Conservation (phyloP, 768 basidiomycete genomes). For the Auriculariales sp. region DNA sequence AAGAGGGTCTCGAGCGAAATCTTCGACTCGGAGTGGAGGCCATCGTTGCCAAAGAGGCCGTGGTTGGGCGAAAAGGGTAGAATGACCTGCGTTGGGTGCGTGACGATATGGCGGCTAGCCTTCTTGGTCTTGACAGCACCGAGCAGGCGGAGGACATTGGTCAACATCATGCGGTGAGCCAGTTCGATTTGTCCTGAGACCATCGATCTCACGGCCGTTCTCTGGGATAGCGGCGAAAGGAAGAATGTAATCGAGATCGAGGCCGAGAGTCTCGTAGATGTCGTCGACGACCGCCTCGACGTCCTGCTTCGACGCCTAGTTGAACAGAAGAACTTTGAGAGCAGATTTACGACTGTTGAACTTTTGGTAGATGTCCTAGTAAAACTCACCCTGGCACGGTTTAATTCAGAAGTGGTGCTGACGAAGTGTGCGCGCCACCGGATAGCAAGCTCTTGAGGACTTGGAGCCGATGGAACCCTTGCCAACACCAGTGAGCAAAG, state of each 20-base stretch:
- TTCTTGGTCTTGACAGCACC: constrained; percentile 98
- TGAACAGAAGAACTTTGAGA: constrained; percentile 96
- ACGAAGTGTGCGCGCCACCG: constrained; percentile 91
- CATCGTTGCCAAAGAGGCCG: constrained; percentile 34
- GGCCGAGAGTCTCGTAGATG: constrained; percentile 86
- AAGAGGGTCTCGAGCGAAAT: constrained; percentile 35
- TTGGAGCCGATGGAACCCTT: constrained; percentile 96
- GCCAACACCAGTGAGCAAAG: constrained; percentile 92
- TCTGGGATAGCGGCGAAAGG: constrained; percentile 98
- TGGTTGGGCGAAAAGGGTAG: constrained; percentile 72
- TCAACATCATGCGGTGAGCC: constrained; percentile 97
- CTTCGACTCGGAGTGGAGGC: constrained; percentile 34
- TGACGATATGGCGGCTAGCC: constrained; percentile 89
- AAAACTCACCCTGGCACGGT: constrained; percentile 94
- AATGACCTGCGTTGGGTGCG: constrained; percentile 95
- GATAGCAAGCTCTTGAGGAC: constrained; percentile 93
- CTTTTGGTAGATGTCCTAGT: constrained; percentile 94
- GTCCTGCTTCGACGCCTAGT: constrained; percentile 97
- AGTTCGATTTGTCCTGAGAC: constrained; percentile 91
- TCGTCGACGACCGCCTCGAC: constrained; percentile 97
- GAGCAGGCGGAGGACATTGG: constrained; percentile 88
- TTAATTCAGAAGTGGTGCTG: constrained; percentile 98
- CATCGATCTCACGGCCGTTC: constrained; percentile 96
- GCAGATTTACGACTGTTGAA: constrained; percentile 93
- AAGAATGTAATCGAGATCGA: constrained; percentile 96